Conservation (phyloP, 495 filamentous ascomycete genomes). For the Penicillium cataractarum region DNA sequence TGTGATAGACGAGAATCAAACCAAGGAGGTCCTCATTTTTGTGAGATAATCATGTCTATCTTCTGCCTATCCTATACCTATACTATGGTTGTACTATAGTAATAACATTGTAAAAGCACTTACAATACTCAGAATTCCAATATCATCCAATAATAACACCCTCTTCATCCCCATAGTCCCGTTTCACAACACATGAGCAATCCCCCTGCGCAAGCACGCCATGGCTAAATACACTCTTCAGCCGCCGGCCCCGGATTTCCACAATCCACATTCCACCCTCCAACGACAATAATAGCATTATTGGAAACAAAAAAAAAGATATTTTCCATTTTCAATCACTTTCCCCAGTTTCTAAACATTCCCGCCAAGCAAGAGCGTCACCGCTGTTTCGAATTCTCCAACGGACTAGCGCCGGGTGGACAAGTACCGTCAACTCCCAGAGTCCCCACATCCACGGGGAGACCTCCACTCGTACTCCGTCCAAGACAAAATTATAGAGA, state of each 20-base stretch:
- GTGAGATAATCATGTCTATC: not conserved
- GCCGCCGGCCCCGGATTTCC: slow-evolving; percentile 20
- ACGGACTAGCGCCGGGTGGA: not conserved
- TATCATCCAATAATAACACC: not conserved
- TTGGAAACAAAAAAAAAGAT: not conserved
- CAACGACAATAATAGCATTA: too few species aligned
- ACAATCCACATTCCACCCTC: not conserved
- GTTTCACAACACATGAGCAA: slow-evolving; percentile 29
- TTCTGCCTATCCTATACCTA: not conserved
- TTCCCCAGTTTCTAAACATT: not conserved
- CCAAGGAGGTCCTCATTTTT: not conserved
- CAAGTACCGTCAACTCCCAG: not conserved
- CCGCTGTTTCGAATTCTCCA: not conserved
- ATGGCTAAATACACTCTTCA: slow-evolving; percentile 20
- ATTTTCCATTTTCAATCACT: not conserved
- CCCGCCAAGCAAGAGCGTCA: slow-evolving; percentile 2
- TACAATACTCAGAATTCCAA: not conserved
- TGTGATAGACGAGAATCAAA: not conserved
- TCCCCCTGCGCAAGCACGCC: slow-evolving; percentile 38
- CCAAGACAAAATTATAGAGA: not conserved
- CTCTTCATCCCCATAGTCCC: not conserved
- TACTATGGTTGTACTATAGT: not conserved
- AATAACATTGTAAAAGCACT: not conserved
- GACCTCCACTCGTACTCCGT: not conserved
- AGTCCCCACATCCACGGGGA: not conserved